Conservation (phyloP, 2,329 filamentous ascomycete species). For the Juglanconis oblonga region DNA sequence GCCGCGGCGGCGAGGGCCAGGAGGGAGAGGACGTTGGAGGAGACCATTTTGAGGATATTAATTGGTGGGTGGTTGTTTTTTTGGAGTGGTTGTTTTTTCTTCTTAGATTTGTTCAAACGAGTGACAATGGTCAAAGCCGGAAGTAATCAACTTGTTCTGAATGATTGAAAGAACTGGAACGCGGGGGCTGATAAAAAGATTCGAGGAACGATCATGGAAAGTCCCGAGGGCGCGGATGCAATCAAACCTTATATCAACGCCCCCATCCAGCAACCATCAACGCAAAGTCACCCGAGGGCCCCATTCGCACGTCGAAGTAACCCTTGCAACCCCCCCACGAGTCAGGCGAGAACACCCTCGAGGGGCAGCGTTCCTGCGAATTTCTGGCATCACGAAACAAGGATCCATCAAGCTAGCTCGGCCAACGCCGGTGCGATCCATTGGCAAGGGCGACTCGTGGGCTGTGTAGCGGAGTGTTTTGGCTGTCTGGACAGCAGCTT, state of each 20-base stretch:
- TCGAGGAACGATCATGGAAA: not conserved
- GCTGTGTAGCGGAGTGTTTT: not conserved
- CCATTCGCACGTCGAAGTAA: too few relatives aligned
- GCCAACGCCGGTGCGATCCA: not conserved
- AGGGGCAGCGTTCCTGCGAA: not conserved
- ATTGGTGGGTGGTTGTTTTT: not conserved
- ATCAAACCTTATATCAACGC: not conserved
- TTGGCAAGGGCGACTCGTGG: not conserved
- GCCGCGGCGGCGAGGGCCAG: constrained; percentile 17
- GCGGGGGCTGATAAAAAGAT: too few relatives aligned
- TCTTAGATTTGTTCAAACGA: constrained; percentile 2
- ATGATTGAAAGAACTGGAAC: not conserved
- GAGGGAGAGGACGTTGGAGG: constrained; percentile 6
- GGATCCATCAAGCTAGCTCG: not conserved
- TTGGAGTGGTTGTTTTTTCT: not conserved
- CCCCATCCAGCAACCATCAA: not conserved
- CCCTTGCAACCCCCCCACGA: not conserved
- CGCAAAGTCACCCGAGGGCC: too few relatives aligned
- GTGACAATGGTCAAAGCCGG: constrained; percentile 5
- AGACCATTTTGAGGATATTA: constrained; percentile 13
- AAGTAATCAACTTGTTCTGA: not conserved
- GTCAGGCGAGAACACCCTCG: not conserved
- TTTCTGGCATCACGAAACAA: not conserved
- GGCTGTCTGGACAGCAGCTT: not conserved
- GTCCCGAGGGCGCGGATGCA: not conserved